phyloP scores from a whole-genome alignment of 805 yeast species.

The Saturnispora diversa region DNA sequence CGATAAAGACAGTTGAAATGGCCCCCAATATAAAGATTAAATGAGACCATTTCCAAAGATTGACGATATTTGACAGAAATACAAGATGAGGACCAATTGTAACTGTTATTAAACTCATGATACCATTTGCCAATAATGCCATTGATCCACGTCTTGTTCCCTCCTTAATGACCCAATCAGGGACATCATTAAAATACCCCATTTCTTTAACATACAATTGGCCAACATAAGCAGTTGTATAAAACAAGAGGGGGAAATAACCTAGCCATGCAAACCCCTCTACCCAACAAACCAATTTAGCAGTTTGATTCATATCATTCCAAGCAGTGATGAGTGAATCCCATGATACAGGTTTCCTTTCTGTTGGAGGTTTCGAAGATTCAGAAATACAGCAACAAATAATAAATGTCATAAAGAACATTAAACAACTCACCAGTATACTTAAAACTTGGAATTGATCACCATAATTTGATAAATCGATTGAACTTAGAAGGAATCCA shows the following conservation, averaged over 20 bases:
- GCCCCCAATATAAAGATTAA: conserved; percentile 41
- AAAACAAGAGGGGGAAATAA: conserved; percentile 57
- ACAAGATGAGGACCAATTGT: conserved; percentile 38
- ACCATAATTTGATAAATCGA: conserved; percentile 38
- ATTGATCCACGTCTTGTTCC: conserved; percentile 44
- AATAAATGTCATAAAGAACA: conserved; percentile 33
- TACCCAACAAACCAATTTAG: conserved; percentile 41
- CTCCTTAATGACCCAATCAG: conserved; percentile 28
- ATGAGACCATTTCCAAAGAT: conserved; percentile 46
- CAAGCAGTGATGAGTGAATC: conserved; percentile 3
- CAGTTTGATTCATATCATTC: conserved; percentile 27
- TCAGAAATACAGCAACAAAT: conserved; percentile 40
- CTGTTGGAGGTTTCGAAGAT: conserved; percentile 28
- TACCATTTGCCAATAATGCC: conserved; percentile 44
- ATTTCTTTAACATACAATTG: conserved; percentile 42
- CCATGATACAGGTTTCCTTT: conserved; percentile 1
- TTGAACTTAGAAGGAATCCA: conserved; percentile 47
- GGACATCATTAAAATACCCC: conserved; percentile 28
- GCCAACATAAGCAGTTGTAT: conserved; percentile 59
- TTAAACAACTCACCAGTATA: conserved; percentile 33
- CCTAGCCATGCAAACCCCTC: conserved; percentile 65
- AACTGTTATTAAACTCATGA: conserved; percentile 39
- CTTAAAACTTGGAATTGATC: conserved; percentile 46
- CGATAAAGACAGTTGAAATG: conserved; percentile 38
- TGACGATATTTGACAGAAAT: conserved; percentile 11